Conservation (phyloP, 257 asterid species). For the Oldenlandia corymbosa region DNA sequence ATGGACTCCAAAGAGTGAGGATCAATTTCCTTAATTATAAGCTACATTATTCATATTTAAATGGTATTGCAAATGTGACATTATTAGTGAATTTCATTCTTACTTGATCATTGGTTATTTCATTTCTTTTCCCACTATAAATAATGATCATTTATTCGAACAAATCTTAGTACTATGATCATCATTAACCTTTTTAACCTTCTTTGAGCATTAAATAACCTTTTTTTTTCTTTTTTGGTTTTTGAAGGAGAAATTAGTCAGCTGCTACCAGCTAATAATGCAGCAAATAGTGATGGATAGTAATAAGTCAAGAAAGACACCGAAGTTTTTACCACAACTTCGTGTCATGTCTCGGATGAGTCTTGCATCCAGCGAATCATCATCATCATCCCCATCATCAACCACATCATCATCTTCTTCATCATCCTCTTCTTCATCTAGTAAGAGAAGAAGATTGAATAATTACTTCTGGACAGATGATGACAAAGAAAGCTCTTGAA, state of each 20-base stretch:
- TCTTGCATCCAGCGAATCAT: slow-evolving; percentile 35
- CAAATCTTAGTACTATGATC: too few relatives aligned
- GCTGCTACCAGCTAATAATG: slow-evolving; percentile 56
- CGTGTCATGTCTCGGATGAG: slow-evolving; percentile 70
- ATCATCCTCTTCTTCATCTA: slow-evolving; percentile 41
- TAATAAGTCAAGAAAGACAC: slow-evolving; percentile 41
- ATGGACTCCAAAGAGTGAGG: slow-evolving; percentile 75
- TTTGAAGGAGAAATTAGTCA: slow-evolving; percentile 58
- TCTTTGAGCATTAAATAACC: too few relatives aligned
- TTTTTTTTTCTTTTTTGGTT: too few relatives aligned
- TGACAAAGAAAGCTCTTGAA: slow-evolving; percentile 44
- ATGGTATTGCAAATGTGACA: not conserved
- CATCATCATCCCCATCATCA: slow-evolving; percentile 15
- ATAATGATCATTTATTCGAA: too few relatives aligned
- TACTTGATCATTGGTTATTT: too few relatives aligned
- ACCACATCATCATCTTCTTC: slow-evolving; percentile 30
- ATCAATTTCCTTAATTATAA: not conserved
- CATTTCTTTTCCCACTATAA: too few relatives aligned
- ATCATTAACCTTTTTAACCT: too few relatives aligned
- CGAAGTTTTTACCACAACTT: slow-evolving; percentile 72
- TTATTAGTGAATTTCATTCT: not conserved
- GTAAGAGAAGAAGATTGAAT: slow-evolving; percentile 71
- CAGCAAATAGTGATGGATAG: slow-evolving; percentile 19
- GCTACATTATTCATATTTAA: too few relatives aligned
- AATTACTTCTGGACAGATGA: slow-evolving; percentile 47